Evolutionary conservation across 441 rosid species (phyloP).

Genomic region (Cnidoscolus chayamansa): DNA sequence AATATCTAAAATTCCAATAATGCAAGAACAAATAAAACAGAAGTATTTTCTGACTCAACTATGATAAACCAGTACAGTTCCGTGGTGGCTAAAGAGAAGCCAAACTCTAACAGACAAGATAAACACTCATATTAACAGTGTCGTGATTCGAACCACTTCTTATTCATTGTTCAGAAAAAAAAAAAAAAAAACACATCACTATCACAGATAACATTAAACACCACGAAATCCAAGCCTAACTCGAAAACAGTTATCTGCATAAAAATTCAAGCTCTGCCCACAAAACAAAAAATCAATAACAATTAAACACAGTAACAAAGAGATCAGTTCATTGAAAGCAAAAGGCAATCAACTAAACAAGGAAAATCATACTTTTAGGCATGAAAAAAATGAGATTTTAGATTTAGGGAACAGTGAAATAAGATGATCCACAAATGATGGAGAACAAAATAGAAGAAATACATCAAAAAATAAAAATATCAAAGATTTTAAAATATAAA

Average conservation of each 20-base stretch:
- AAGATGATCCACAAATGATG: not conserved
- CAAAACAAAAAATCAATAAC: constrained; percentile 1
- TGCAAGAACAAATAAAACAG: constrained; percentile 3
- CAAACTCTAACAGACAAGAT: not conserved
- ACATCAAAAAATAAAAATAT: not conserved
- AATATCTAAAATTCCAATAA: constrained; percentile 10
- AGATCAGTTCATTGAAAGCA: constrained; percentile 17
- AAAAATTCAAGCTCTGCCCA: not conserved
- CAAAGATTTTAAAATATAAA: not conserved
- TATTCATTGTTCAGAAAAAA: not conserved
- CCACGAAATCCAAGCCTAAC: constrained; percentile 5
- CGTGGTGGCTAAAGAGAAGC: not conserved
- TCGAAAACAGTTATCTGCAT: no score
- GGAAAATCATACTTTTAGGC: constrained; percentile 4
- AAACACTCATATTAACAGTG: constrained; percentile 6
- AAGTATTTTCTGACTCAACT: constrained; percentile 3
- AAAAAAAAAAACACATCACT: no score
- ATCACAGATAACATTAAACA: not conserved
- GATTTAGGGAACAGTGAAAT: constrained; percentile 17
- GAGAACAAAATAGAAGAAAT: not conserved
- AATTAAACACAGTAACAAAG: constrained; percentile 6
- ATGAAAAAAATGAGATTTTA: constrained; percentile 8
- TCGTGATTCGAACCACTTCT: constrained; percentile 4
- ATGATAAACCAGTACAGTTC: constrained; percentile 6
- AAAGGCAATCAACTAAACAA: not conserved